Conservation (phyloP, 768 basidiomycete genomes). For the Scleroderma citrinum region DNA sequence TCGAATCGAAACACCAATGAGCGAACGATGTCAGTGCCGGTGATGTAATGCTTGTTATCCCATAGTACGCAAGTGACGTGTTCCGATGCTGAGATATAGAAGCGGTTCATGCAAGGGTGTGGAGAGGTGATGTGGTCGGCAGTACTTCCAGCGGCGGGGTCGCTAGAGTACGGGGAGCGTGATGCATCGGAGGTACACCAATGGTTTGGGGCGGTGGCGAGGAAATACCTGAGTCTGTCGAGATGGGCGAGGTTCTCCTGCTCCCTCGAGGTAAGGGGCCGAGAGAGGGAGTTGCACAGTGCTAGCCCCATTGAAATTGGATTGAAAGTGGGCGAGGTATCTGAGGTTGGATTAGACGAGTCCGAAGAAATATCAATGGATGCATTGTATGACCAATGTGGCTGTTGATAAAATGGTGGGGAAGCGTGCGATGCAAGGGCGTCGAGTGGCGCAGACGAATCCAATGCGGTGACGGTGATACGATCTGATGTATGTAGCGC, state of each 20-base stretch:
- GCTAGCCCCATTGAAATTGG: constrained; percentile 22
- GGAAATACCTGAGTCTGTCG: constrained; percentile 82
- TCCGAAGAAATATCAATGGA: background rate
- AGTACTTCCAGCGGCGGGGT: constrained; percentile 14
- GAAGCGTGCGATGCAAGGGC: background rate
- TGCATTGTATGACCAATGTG: constrained; percentile 5
- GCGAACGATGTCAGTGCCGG: constrained; percentile 94
- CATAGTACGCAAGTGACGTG: constrained; percentile 89
- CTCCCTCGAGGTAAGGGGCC: constrained; percentile 59
- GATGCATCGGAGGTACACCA: constrained; percentile 46
- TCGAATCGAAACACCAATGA: constrained; percentile 93
- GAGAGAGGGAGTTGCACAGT: constrained; percentile 20
- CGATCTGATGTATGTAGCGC: constrained; percentile 4
- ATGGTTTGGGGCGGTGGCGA: constrained; percentile 75
- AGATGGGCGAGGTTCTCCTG: constrained; percentile 68
- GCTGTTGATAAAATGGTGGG: constrained; percentile 3
- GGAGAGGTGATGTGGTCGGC: constrained; percentile 42
- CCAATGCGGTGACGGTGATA: constrained; percentile 3
- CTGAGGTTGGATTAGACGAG: constrained; percentile 7
- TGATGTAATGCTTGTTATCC: constrained; percentile 89
- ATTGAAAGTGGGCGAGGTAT: constrained; percentile 7
- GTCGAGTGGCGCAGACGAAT: constrained; percentile 3
- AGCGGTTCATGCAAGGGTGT: constrained; percentile 80
- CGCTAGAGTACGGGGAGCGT: constrained; percentile 13
- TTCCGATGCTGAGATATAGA: constrained; percentile 81